These are phyloP conservation scores for Lipomyces spencermartinsiae DNA, from an alignment of 805 yeast species.

Conservation along the genomic window DNA sequence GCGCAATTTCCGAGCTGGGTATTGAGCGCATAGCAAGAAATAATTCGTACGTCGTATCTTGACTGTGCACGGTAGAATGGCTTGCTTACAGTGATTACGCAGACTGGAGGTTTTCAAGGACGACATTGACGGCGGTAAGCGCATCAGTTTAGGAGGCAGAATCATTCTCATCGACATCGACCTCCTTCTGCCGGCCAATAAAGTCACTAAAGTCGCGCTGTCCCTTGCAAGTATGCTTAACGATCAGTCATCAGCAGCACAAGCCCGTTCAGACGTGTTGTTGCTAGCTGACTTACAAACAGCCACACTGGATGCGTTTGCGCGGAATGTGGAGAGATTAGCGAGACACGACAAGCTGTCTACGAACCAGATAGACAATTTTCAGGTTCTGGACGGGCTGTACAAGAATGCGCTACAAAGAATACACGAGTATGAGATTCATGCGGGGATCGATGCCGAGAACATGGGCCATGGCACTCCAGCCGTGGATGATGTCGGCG, in stretches of 20 bases:
- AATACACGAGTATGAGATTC: conserved; percentile 19
- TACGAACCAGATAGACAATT: conserved; percentile 46
- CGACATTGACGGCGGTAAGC: conserved; percentile 41
- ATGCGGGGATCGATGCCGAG: conserved; percentile 17
- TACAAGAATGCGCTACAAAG: conserved; percentile 42
- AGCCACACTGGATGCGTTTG: conserved; percentile 47
- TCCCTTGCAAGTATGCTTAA: conserved; percentile 42
- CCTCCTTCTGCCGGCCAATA: conserved; percentile 28
- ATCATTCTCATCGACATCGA: conserved; percentile 49
- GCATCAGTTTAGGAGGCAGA: conserved; percentile 49
- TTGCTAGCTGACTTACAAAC: conserved; percentile 42
- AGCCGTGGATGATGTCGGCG: conserved; percentile 42
- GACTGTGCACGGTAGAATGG: conserved; percentile 9
- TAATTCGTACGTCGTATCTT: conserved; percentile 37
- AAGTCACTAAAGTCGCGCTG: conserved; percentile 38
- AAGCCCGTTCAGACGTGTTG: conserved; percentile 37
- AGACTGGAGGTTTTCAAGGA: conserved; percentile 50
- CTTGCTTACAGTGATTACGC: conserved; percentile 29
- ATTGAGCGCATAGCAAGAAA: conserved; percentile 45
- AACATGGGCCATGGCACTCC: conserved; percentile 43
- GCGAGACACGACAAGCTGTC: conserved; percentile 47
- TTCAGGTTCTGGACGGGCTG: conserved; percentile 45
- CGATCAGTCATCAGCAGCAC: conserved; percentile 31
- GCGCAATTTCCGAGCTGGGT: conserved; percentile 47
- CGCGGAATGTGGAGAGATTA: conserved; percentile 44